Percentiles rank a stretch among this genome's conserved stretches.
Evolutionary conservation across 2,329 filamentous ascomycete species (phyloP).

Genomic region (Neonectria magnoliae): DNA sequence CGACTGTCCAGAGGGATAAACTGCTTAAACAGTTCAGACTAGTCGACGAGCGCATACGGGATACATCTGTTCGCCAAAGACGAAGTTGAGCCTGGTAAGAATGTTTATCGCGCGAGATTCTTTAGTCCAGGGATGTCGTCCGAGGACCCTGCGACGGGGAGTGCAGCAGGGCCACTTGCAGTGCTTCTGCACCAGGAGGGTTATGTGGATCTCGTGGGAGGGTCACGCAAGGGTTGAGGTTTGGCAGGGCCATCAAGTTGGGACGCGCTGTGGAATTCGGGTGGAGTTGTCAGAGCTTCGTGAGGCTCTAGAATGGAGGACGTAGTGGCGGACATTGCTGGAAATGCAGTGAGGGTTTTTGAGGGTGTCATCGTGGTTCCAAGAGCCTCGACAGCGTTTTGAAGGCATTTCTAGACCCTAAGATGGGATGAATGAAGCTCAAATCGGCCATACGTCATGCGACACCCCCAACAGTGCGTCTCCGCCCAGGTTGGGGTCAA

Average conservation of each 20-base stretch:
- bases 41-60: conserved; percentile 2
- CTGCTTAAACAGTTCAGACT: conserved; percentile 5
- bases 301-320: neutral
- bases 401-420: neutral
- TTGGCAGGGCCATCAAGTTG: conserved; percentile 11
- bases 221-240: neutral
- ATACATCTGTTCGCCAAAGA: conserved; percentile 10
- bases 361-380: neutral
- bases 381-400: neutral
- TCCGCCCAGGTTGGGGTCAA: neutral
- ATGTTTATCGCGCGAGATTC: conserved; percentile 32
- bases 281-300: neutral
- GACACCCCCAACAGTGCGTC: neutral
- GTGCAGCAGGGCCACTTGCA: conserved; percentile 33
- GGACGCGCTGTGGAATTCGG: conserved; percentile 5
- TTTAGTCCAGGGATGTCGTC: conserved; percentile 36
- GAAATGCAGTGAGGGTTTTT: neutral
- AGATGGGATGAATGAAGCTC: neutral
- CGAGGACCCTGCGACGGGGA: conserved; percentile 37
- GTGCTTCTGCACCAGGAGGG: conserved; percentile 25
- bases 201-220: conserved; percentile 1
- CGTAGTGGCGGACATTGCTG: neutral
- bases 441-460: neutral
- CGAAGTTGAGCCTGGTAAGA: neutral
- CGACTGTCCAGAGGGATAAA: neutral